Evolutionary conservation across 2,329 filamentous ascomycete genomes (phyloP), one percentile per base, ranked within the genome.

Genomic region (Aspergillus fumigatus): DNA sequence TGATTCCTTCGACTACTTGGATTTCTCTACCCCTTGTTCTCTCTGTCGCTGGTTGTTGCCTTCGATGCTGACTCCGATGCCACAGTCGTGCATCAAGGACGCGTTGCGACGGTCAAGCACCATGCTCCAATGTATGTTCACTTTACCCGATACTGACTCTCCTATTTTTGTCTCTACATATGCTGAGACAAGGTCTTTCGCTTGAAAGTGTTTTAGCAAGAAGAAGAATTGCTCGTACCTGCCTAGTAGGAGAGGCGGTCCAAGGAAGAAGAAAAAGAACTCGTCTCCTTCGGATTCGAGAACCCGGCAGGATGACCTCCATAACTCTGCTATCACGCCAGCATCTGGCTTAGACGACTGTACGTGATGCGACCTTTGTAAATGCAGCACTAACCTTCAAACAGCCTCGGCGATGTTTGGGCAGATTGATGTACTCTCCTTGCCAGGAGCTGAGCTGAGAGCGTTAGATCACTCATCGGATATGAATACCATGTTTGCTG

Each of bases 221-320:
- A 68, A 68, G 48, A 72, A 67, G 59, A 69, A 72, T 62, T 77
- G 75, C 56, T 74, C 69, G 25, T 77, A 77, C 63, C 53, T 76
- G 23, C 75, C 75, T 38, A 77, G 75, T 69, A 76, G 75, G 65
- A 67, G 75, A 53, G 75, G 75, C 52, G 75, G 75, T n/a, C 75
- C 74, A 21, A 68, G 74, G 29, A 76, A 74, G 59, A 76, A 75
- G 67, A 76, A 71, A 62, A 69, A 66, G 55, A 27, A 58, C 23
- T 65, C 68, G 1, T 50, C 54, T 10, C 61, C 66, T 5, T 57
- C 67, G 1, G 64, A 70, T 50, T 60, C 50, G 11, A 59, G 61
- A 25, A 52, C 57, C 10, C 62, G 48, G 7, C 65, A 65, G 19
- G 57, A 67, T 52, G 63, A 60, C 50, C 40, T 59, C 40, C 58